phyloP scores from a whole-genome alignment of 345 rosid species.

The Eucalyptus regnans region DNA sequence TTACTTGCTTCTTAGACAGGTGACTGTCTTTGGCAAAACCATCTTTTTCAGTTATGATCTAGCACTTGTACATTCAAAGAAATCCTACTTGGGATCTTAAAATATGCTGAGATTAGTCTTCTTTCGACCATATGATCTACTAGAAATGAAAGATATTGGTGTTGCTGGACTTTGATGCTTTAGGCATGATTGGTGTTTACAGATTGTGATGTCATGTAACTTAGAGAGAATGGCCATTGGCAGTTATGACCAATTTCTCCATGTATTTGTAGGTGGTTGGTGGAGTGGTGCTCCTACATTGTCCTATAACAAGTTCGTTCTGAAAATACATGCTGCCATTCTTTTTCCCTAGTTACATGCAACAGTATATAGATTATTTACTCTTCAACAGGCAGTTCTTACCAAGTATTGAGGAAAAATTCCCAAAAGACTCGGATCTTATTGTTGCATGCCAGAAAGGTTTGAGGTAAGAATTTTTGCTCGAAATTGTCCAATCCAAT shows the following conservation, averaged over 20 bases:
- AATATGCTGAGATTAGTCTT: neutral
- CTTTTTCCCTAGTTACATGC: neutral
- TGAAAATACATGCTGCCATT: neutral
- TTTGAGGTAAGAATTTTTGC: constrained; percentile 41
- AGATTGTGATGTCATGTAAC: neutral
- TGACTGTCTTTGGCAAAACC: neutral
- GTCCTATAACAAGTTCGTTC: constrained; percentile 47
- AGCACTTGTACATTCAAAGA: neutral
- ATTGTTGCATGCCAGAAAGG: constrained; percentile 95
- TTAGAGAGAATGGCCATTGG: neutral
- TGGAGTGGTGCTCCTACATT: constrained; percentile 83
- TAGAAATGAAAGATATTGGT: neutral
- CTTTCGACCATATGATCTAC: neutral
- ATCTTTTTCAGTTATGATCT: neutral
- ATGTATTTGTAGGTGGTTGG: constrained; percentile 71
- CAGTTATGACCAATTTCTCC: neutral
- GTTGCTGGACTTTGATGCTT: neutral
- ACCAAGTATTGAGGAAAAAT: constrained; percentile 58
- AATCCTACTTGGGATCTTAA: neutral
- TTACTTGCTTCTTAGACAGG: neutral
- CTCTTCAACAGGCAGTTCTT: constrained; percentile 44
- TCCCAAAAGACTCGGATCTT: constrained; percentile 67
- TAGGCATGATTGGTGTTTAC: neutral
- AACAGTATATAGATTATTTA: neutral
- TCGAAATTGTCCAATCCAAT: neutral